Base-by-base conservation (phyloP, 192 early-diverging fungal species). In the Spizellomyces punctatus region DNA sequence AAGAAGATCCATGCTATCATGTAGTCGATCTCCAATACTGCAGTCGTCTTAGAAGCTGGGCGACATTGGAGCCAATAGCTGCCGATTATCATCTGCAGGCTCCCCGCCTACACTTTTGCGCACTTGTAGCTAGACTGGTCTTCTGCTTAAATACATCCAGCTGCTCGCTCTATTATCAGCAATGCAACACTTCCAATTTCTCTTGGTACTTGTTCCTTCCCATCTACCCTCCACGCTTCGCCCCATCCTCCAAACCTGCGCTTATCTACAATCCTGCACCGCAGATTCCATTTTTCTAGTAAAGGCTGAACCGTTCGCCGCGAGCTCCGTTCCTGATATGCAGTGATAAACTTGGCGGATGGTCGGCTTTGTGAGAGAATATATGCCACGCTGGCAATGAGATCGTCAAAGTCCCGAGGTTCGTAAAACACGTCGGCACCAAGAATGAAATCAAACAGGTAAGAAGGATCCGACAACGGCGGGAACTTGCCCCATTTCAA, bases 311-410 rank as follows among this genome's bases (percentile, higher is more conserved):
- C 84, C 22, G 84, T 84, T 22, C 90, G 80, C 63, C 85, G 83
- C 41, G 88, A 82, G 63, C 83, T 88, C 64, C 92, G 64, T 63
- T 92, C 86, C 65, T 94, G 91, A 67, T 94, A 94, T 1, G 90
- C 81, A 4, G 90, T 90, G 8, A 92, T 54, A 61, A 92, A 92
- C 10, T 72, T 68, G 49, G 85, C 83, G 4, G 78, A 63, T 10
- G 54, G 43, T 17, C 21, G 6, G 45, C 42, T 59, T 16, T 50
- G 49, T n/a, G 75, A 67, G 19, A 93, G 81, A 43, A 91, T 74
- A 59, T 78, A 84, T 0, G 89, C 74, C 10, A 91, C 75, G 1
- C 90, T 89, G 8, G 79, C 78, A 22, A 94, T 47, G 7, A 92
- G 68, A n/a, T 83, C 75, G 42, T 91, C 90, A 76, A 92, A 94